Conservation (phyloP, 2,329 filamentous ascomycete species). For the Clonostachys sp. region DNA sequence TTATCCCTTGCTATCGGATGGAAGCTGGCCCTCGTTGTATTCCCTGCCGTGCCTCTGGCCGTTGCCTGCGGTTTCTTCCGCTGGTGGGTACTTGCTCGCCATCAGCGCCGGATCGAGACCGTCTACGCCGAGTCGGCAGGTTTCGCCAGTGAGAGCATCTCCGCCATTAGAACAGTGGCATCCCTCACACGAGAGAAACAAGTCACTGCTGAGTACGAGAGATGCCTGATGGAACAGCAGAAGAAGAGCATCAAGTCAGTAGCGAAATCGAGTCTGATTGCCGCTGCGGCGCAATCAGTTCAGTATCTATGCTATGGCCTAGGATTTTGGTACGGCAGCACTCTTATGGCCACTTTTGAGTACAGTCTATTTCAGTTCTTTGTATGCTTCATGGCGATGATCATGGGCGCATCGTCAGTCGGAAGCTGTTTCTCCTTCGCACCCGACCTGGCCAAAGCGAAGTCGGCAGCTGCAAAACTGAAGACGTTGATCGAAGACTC, state of each 20-base stretch:
- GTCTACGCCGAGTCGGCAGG: constrained; percentile 78
- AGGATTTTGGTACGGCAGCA: constrained; percentile 90
- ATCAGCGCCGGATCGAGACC: constrained; percentile 72
- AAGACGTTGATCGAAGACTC: constrained; percentile 76
- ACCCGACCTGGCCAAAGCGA: constrained; percentile 90
- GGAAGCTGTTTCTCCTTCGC: constrained; percentile 87
- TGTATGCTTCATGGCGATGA: constrained; percentile 79
- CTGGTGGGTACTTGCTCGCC: constrained; percentile 78
- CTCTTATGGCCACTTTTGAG: constrained; percentile 64
- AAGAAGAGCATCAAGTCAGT: constrained; percentile 67
- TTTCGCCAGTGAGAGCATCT: constrained; percentile 89
- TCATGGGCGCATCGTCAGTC: constrained; percentile 89
- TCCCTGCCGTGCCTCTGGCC: constrained; percentile 71
- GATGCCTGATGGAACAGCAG: constrained; percentile 62
- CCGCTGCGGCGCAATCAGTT: constrained; percentile 79
- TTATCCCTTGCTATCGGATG: constrained; percentile 74
- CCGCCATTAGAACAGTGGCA: constrained; percentile 89
- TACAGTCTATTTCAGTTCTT: constrained; percentile 87
- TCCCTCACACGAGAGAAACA: constrained; percentile 83
- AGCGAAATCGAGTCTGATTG: constrained; percentile 71
- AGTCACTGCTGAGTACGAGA: constrained; percentile 68
- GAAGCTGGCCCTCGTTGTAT: constrained; percentile 83
- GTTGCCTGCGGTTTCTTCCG: constrained; percentile 78
- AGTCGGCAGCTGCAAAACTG: constrained; percentile 74
- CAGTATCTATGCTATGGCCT: constrained; percentile 81